These are phyloP conservation scores for Monosporascus sp. DNA, from an alignment of 2,329 filamentous ascomycete genomes.

Conservation along the genomic window DNA sequence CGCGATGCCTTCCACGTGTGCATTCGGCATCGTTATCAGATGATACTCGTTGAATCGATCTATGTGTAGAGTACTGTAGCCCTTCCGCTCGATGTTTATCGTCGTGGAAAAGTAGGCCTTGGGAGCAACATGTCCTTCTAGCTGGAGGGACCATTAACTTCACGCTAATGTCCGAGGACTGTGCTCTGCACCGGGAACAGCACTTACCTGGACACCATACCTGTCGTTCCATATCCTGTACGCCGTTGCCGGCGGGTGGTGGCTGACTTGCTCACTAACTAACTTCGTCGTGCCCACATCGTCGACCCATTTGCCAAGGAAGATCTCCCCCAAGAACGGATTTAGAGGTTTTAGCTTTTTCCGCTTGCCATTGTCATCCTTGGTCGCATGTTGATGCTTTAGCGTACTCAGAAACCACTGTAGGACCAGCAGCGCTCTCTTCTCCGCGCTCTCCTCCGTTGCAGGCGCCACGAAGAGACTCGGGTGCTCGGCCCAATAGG, in stretches of 20 bases:
- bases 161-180: not conserved
- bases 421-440: slow-evolving; percentile 79
- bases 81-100: slow-evolving; percentile 92
- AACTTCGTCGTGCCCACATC: slow-evolving; percentile 75
- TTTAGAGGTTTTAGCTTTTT: slow-evolving; percentile 94
- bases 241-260: slow-evolving; percentile 91
- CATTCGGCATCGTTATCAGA: slow-evolving; percentile 82
- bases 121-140: slow-evolving; percentile 91
- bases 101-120: slow-evolving; percentile 92
- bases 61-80: slow-evolving; percentile 78
- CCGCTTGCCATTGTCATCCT: slow-evolving; percentile 75
- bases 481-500: slow-evolving; percentile 79
- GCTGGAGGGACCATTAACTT: slow-evolving; percentile 27
- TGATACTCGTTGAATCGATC: slow-evolving; percentile 42
- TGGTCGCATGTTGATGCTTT: slow-evolving; percentile 74
- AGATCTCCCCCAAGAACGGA: slow-evolving; percentile 91
- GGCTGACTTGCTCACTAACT: slow-evolving; percentile 89
- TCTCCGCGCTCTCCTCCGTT: slow-evolving; percentile 70
- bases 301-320: slow-evolving; percentile 86
- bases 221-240: slow-evolving; percentile 87
- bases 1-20: slow-evolving; percentile 92
- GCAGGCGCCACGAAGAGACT: slow-evolving; percentile 76
- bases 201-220: slow-evolving; percentile 56
- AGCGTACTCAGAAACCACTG: slow-evolving; percentile 95
- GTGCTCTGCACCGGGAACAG: not conserved